Conservation (phyloP, 1,139 yeast species). For the Yamadazyma blattariae region DNA sequence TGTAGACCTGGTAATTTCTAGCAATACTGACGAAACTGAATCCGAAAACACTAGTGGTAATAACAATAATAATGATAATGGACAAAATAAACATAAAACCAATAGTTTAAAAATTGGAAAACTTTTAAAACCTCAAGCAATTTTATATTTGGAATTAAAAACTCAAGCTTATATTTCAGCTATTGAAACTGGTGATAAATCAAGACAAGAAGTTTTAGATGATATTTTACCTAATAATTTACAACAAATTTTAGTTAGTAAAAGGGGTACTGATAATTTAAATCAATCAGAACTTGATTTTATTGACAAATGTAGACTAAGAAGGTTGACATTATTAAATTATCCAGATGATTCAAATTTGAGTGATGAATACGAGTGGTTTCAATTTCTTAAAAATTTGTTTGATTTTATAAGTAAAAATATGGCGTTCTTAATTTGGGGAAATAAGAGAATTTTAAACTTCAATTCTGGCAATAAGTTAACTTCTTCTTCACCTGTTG, state of each 20-base stretch:
- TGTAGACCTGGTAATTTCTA: conserved; percentile 31
- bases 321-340: conserved; percentile 61
- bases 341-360: conserved; percentile 45
- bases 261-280: conserved; percentile 28
- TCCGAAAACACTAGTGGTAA: neutral
- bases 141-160: conserved; percentile 76
- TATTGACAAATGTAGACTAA: conserved; percentile 61
- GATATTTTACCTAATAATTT: conserved; percentile 73
- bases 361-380: conserved; percentile 33
- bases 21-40: neutral
- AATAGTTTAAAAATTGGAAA: conserved; percentile 38
- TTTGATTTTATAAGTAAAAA: conserved; percentile 77
- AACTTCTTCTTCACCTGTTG: neutral
- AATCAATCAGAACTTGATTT: conserved; percentile 75
- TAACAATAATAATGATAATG: neutral
- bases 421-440: conserved; percentile 71
- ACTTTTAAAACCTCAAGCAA: conserved; percentile 76
- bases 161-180: conserved; percentile 96
- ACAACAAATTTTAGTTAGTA: conserved; percentile 37
- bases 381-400: conserved; percentile 51
- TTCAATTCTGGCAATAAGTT: neutral
- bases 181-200: conserved; percentile 66
- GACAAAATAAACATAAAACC: neutral
- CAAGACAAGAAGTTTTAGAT: conserved; percentile 67
- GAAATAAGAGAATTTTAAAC: conserved; percentile 34